A percentile compares a stretch with the other conserved stretches of the same genome.
These are phyloP conservation scores for Emmonsiellopsis sp. DNA, from an alignment of 2,329 filamentous ascomycete genomes.

Conservation along the genomic window DNA sequence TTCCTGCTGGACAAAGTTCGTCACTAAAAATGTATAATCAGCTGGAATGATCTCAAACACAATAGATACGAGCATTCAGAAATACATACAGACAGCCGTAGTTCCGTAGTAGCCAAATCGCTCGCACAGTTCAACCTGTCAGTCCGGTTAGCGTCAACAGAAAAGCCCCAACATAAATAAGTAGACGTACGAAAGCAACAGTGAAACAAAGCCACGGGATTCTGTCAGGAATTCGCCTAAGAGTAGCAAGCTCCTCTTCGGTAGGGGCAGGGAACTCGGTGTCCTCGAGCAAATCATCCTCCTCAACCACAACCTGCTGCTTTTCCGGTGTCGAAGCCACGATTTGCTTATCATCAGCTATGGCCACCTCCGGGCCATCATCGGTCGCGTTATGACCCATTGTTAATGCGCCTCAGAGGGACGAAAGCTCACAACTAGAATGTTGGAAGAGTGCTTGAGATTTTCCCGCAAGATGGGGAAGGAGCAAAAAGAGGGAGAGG, in stretches of 20 bases:
- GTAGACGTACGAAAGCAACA: conserved; percentile 47
- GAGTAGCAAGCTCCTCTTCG: conserved; percentile 22
- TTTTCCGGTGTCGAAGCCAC: neutral
- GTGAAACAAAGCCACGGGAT: conserved; percentile 60
- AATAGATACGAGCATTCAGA: neutral
- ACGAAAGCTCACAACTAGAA: neutral
- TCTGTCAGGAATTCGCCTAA: conserved; percentile 25
- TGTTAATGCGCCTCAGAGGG: neutral
- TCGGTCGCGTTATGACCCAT: neutral
- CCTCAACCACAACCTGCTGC: neutral
- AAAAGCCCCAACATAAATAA: too few relatives aligned
- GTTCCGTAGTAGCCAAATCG: conserved; percentile 70
- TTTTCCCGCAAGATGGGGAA: neutral
- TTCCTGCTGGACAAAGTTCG: conserved; percentile 53
- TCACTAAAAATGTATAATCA: conserved; percentile 27
- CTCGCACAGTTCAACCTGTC: conserved; percentile 56
- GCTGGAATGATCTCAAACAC: neutral
- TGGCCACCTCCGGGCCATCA: neutral
- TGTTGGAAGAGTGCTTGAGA: neutral
- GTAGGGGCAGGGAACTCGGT: conserved; percentile 14
- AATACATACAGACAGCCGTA: conserved; percentile 50
- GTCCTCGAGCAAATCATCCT: neutral
- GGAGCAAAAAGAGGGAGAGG: neutral
- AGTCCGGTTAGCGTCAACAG: too few relatives aligned
- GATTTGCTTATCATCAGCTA: neutral